Percentiles rank a stretch among this genome's conserved stretches.
Evolutionary conservation across 139 green algal genomes (phyloP).

Genomic region (Micromonas commoda): DNA sequence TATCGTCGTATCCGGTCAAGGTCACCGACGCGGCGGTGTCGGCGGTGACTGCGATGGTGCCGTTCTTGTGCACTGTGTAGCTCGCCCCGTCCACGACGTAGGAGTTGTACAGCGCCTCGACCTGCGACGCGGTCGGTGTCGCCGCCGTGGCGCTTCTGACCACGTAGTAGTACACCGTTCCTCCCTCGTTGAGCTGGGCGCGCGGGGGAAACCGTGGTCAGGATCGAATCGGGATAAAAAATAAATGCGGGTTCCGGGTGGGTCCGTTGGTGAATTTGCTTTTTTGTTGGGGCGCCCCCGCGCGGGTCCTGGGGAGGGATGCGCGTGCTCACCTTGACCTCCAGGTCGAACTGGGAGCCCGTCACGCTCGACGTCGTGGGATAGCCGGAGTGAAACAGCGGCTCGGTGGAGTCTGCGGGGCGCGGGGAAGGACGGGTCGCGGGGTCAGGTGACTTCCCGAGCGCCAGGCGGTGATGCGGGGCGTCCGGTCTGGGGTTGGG

Average conservation of each 20-base stretch:
- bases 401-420: background rate
- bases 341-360: background rate
- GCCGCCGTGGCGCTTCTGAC: background rate
- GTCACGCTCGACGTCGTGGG: background rate
- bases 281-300: too few relatives aligned
- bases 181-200: background rate
- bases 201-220: too few relatives aligned
- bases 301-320: too few relatives aligned
- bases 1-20: background rate
- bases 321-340: background rate
- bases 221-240: too few relatives aligned
- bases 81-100: background rate
- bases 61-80: background rate
- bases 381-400: background rate
- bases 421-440: background rate
- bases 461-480: too few relatives aligned
- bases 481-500: too few relatives aligned
- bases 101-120: background rate
- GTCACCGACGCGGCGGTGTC: too few relatives aligned
- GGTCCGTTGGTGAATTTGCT: too few relatives aligned
- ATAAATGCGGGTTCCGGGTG: too few relatives aligned
- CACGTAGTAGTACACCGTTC: background rate
- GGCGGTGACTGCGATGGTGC: background rate
- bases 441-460: background rate
- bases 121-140: background rate